Evolutionary conservation across 2,329 filamentous ascomycete genomes (phyloP), one percentile per base, ranked within the genome.

Genomic region (Fusarium compactum): DNA sequence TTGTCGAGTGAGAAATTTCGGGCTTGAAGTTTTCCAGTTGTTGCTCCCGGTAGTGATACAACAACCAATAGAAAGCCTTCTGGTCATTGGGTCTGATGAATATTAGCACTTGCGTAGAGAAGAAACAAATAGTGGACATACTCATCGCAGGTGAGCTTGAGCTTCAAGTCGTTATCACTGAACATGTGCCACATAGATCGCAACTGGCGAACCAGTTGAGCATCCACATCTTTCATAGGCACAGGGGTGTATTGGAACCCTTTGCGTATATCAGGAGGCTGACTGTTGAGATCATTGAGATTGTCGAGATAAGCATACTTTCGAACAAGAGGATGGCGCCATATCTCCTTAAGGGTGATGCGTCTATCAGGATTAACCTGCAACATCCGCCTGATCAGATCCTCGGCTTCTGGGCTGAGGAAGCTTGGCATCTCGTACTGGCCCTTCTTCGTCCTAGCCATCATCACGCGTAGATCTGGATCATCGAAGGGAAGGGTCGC

Each of bases 131-230:
- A 24, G 9, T 38, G 9, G 22, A 85, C 89, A 80, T 83, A 92
- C 89, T 89, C 87, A 32, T 88, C 81, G 68, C 83, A 88, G 15
- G 86, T 80, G n/a, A 98, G 84, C 75, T 90, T 91, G 58, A 89
- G 83, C 25, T 91, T 85, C 24, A 98, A 81, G 20, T 90, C 86
- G 29, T 91, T 87, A 71, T 95, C 92, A 34, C 88, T 89, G 70
- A 93, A 91, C 73, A 91, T 92, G 82, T 98, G 95, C 95, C 94
- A 98, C 75, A 98, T 86, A 4, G 94, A 95, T 64, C 92, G 91
- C 69, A 99, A 85, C 78, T 97, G 95, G 44, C 94, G 89, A 51
- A 98, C 81, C 29, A 98, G 88, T 70, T 97, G 92, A 48, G 87
- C 82, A 74, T 98, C 94, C 56, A 98, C 89, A 20, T 94, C 91